These are phyloP conservation scores for Sisymbrium altissimum DNA, from an alignment of 345 rosid genomes.

Conservation along the genomic window DNA sequence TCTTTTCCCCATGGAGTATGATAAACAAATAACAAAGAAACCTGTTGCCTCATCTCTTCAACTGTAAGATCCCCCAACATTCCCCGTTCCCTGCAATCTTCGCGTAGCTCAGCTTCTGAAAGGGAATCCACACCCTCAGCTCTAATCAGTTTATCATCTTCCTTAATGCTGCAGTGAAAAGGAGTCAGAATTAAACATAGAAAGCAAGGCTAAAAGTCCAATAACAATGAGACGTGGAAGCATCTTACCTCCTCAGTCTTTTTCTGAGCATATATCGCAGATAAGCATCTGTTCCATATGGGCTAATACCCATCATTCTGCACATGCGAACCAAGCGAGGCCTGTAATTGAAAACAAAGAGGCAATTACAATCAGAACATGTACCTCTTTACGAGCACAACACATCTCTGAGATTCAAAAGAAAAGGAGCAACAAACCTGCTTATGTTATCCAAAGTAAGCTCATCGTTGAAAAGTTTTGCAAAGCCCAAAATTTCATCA, in stretches of 20 bases:
- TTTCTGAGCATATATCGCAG: conserved; percentile 67
- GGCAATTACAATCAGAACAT: background rate
- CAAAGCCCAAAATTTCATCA: conserved; percentile 68
- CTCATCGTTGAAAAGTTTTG: conserved; percentile 74
- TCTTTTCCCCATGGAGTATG: background rate
- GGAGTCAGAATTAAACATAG: background rate
- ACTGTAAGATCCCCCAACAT: conserved; percentile 65
- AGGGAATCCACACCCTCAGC: conserved; percentile 73
- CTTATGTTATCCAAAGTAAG: conserved; percentile 72
- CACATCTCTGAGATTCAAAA: background rate
- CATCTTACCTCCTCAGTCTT: conserved; percentile 58
- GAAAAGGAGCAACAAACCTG: conserved; percentile 41
- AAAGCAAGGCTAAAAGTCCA: background rate
- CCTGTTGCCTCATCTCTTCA: conserved; percentile 82
- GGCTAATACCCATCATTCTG: conserved; percentile 70
- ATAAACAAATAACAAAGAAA: conserved; percentile 24
- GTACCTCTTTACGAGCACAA: background rate
- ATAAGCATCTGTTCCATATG: conserved; percentile 72
- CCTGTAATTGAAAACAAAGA: conserved; percentile 36
- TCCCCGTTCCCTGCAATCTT: conserved; percentile 77
- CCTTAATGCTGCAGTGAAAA: conserved; percentile 49
- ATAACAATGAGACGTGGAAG: conserved; percentile 17
- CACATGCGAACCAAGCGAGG: conserved; percentile 73
- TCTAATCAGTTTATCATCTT: conserved; percentile 64
- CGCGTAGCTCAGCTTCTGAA: conserved; percentile 67